phyloP scores from a whole-genome alignment of 148 eudicot genomes.

The Amaranthus palmeri region DNA sequence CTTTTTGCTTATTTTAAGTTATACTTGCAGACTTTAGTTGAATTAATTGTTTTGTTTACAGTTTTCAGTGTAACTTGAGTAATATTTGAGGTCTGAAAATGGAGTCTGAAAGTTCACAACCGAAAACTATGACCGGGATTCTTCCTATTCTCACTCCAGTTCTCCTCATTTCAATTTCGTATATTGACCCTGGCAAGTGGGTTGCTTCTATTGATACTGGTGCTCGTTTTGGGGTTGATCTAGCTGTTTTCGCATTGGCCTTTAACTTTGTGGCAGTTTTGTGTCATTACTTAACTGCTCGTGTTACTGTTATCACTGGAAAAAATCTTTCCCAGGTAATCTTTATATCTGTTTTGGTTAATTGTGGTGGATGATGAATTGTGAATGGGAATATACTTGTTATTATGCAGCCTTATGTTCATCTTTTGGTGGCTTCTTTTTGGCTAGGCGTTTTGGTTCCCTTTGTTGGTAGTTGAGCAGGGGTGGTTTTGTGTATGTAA shows the following conservation, averaged over 20 bases:
- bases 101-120: conserved; percentile 2
- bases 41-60: background rate
- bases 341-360: background rate
- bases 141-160: conserved; percentile 55
- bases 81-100: background rate
- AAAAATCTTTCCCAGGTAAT: conserved; percentile 78
- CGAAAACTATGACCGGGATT: conserved; percentile 13
- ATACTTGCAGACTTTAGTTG: background rate
- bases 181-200: conserved; percentile 95
- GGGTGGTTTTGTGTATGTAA: no score
- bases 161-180: conserved; percentile 60
- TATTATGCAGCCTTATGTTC: background rate
- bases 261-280: conserved; percentile 65
- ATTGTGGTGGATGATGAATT: background rate
- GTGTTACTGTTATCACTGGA: conserved; percentile 60
- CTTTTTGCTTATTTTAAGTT: background rate
- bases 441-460: background rate
- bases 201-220: conserved; percentile 76
- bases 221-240: conserved; percentile 75
- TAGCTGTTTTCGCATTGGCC: conserved; percentile 40
- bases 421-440: background rate
- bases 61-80: background rate
- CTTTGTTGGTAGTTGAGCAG: background rate
- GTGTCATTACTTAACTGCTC: conserved; percentile 78
- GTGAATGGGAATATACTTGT: background rate